These are phyloP conservation scores for Nitzschia sp. DNA, from an alignment of 108 stramenopile species.

Conservation along the genomic window DNA sequence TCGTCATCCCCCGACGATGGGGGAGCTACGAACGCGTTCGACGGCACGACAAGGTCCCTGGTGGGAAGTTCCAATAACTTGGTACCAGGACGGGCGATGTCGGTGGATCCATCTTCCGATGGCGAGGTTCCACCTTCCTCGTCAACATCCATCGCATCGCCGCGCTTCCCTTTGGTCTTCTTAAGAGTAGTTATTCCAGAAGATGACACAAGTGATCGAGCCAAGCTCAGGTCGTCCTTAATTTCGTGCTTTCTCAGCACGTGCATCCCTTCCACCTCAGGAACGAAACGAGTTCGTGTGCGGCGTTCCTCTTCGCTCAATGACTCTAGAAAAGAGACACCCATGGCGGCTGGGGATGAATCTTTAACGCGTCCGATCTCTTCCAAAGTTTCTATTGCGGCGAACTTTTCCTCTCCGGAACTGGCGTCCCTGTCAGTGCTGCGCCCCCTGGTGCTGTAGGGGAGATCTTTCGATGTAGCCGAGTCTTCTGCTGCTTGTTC, in stretches of 20 bases:
- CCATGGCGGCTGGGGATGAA: conserved; percentile 21
- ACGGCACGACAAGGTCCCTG: conserved; percentile 27
- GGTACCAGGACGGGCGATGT: conserved; percentile 19
- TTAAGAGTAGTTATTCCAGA: conserved; percentile 19
- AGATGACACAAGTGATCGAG: conserved; percentile 35
- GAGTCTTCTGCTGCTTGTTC: conserved; percentile 8
- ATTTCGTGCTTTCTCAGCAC: conserved; percentile 72
- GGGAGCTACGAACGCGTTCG: conserved; percentile 48
- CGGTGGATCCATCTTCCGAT: conserved; percentile 42
- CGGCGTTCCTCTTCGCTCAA: conserved; percentile 80
- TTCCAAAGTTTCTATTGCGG: conserved; percentile 21
- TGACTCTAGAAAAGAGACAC: conserved; percentile 65
- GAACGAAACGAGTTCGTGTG: conserved; percentile 73
- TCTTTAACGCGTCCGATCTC: conserved; percentile 25
- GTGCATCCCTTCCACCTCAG: conserved; percentile 81
- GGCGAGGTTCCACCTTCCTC: conserved; percentile 31
- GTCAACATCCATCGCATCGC: conserved; percentile 48
- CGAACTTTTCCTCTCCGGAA: conserved; percentile 10
- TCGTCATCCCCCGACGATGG: conserved; percentile 6
- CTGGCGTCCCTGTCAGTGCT: conserved; percentile 22
- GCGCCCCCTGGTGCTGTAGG: conserved; percentile 42
- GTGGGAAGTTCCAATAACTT: conserved; percentile 12
- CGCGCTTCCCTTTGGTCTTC: conserved; percentile 20
- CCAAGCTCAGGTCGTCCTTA: conserved; percentile 71
- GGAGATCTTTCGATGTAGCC: conserved; percentile 14